phyloP scores from a whole-genome alignment of 371 early-diverging fungal genomes.

The Syncephalastrum racemosum region DNA sequence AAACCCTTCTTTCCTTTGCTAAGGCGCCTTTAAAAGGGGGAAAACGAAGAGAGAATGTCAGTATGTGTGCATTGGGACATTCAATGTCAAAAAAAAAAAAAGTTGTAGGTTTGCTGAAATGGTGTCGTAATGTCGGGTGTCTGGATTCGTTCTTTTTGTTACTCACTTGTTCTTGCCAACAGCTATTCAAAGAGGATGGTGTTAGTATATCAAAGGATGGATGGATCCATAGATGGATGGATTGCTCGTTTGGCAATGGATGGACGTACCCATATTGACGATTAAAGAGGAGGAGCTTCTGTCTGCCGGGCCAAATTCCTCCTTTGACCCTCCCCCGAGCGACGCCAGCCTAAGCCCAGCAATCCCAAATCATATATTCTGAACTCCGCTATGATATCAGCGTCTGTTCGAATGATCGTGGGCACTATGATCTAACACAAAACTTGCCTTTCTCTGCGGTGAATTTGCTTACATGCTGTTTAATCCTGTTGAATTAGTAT shows the following conservation, averaged over 20 bases:
- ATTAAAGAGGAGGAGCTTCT: constrained; percentile 9
- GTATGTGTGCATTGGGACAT: constrained; percentile 7
- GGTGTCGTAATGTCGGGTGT: constrained; percentile 1
- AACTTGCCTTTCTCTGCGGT: too few species aligned
- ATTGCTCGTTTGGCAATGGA: constrained; percentile 13
- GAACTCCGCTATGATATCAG: too few species aligned
- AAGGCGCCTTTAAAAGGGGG: constrained; percentile 57
- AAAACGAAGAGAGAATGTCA: constrained; percentile 7
- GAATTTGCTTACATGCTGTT: too few species aligned
- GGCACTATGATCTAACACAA: too few species aligned
- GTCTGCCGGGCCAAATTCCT: not conserved
- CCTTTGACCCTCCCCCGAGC: too few species aligned
- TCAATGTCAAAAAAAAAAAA: not conserved
- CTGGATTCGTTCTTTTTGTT: constrained; percentile 7
- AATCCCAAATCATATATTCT: too few species aligned
- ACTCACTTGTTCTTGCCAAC: constrained; percentile 95
- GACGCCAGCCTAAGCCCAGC: too few species aligned
- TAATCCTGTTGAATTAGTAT: too few species aligned
- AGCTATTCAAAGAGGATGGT: constrained; percentile 45
- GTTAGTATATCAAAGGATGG: constrained; percentile 23
- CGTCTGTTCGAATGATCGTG: too few species aligned
- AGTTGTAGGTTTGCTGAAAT: constrained; percentile 3
- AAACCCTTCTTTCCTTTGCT: constrained; percentile 96
- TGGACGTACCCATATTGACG: constrained; percentile 30
- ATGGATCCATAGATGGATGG: constrained; percentile 28